Conservation (phyloP, 306 rosid genomes). For the Vigna unguiculata region DNA sequence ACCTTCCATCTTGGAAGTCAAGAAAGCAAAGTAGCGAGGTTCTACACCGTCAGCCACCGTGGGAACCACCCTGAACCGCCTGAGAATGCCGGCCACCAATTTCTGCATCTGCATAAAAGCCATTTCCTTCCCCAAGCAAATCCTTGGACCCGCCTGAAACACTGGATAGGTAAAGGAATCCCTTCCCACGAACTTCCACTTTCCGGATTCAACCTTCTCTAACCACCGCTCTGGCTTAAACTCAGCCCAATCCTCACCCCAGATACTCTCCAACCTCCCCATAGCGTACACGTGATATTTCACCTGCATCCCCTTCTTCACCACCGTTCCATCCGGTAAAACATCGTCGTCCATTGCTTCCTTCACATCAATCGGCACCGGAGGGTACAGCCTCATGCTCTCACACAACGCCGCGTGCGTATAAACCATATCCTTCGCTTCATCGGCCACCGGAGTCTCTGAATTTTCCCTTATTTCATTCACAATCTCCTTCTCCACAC, state of each 20-base stretch:
- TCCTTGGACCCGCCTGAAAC: constrained; percentile 87
- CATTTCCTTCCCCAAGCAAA: constrained; percentile 87
- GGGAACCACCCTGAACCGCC: constrained; percentile 63
- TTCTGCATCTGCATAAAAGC: constrained; percentile 87
- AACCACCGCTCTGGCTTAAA: constrained; percentile 80
- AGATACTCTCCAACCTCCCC: constrained; percentile 66
- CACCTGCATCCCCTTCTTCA: constrained; percentile 73
- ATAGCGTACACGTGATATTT: constrained; percentile 62
- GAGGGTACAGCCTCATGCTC: constrained; percentile 85
- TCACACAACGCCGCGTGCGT: constrained; percentile 83
- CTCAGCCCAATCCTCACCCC: constrained; percentile 77
- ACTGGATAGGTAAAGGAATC: constrained; percentile 66
- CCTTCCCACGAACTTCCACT: constrained; percentile 59
- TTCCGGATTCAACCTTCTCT: constrained; percentile 34
- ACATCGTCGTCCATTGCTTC: constrained; percentile 58
- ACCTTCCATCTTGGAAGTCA: constrained; percentile 64
- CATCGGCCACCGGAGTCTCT: constrained; percentile 45
- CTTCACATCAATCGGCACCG: constrained; percentile 62
- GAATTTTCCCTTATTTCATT: constrained; percentile 49
- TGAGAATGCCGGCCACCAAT: constrained; percentile 60
- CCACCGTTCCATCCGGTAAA: constrained; percentile 71
- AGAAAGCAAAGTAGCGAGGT: constrained; percentile 50
- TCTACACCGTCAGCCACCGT: constrained; percentile 31
- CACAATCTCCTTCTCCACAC: constrained; percentile 53
- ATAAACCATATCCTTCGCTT: constrained; percentile 69